Percentiles rank a stretch among this genome's conserved stretches.
Evolutionary conservation across 257 asterid genomes (phyloP).

Genomic region (Nicotiana tomentosiformis): DNA sequence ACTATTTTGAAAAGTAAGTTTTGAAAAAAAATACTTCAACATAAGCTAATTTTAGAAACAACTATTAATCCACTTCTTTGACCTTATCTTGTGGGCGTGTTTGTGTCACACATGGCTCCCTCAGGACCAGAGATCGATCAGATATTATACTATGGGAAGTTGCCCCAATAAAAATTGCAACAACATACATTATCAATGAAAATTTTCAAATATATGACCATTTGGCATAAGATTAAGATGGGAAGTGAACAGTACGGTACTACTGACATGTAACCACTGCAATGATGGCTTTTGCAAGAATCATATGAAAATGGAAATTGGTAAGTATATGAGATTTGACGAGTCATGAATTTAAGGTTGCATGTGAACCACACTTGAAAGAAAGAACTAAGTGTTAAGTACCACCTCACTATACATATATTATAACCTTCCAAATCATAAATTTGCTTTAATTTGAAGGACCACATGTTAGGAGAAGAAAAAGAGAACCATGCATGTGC

Average conservation of each 20-base stretch:
- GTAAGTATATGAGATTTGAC: background rate
- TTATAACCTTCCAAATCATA: background rate
- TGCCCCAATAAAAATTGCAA: background rate
- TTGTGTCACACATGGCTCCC: background rate
- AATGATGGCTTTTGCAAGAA: background rate
- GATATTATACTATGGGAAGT: background rate
- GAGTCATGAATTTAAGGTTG: background rate
- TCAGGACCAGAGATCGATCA: background rate
- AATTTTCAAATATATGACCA: too few relatives aligned
- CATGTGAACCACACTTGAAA: background rate
- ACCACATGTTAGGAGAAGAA: background rate
- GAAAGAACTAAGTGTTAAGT: background rate
- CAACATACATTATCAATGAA: too few relatives aligned
- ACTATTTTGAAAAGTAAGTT: too few relatives aligned
- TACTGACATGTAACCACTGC: background rate
- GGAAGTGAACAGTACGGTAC: too few relatives aligned
- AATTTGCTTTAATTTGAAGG: background rate
- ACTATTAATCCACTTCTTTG: too few relatives aligned
- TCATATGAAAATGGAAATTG: background rate
- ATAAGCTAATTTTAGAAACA: too few relatives aligned
- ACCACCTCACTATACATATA: background rate
- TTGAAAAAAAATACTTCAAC: too few relatives aligned
- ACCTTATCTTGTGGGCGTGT: background rate
- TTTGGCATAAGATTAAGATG: too few relatives aligned
- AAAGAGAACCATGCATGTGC: background rate